These are phyloP conservation scores for Saccharum spontaneum DNA, from an alignment of 176 grass and related monocot genomes.

Conservation along the genomic window DNA sequence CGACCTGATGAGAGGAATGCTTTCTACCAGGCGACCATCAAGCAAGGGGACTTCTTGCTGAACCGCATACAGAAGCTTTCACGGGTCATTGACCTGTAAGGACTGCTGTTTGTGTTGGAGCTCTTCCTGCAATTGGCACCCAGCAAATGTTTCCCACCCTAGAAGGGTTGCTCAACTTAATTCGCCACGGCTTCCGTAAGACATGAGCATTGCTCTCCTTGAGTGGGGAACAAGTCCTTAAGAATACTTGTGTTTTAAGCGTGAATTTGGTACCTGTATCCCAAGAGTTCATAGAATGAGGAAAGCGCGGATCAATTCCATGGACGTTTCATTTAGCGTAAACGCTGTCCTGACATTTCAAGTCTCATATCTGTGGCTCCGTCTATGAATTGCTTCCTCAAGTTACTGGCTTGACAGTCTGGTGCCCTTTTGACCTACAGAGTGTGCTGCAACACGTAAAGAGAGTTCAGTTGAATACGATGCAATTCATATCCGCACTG, in stretches of 20 bases:
- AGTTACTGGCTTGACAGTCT: neutral
- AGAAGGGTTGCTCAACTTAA: neutral
- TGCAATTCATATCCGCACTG: neutral
- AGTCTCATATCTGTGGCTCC: neutral
- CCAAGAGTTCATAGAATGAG: neutral
- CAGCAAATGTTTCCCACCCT: neutral
- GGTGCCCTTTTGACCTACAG: neutral
- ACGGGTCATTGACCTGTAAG: constrained; percentile 87
- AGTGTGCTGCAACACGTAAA: neutral
- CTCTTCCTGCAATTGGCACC: neutral
- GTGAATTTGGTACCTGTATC: neutral
- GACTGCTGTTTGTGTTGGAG: neutral
- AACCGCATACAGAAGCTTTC: constrained; percentile 98
- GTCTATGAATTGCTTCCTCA: neutral
- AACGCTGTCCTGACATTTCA: neutral
- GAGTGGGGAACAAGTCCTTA: no score
- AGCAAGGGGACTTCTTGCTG: constrained; percentile 96
- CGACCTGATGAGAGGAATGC: constrained; percentile 93
- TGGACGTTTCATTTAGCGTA: neutral
- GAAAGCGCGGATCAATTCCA: neutral
- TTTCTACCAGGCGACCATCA: constrained; percentile 89
- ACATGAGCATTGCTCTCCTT: neutral
- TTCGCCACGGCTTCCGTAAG: neutral
- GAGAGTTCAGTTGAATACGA: neutral
- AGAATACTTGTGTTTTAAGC: neutral